A percentile compares a stretch with the other conserved stretches of the same genome.
Conservation (phyloP, 2,329 filamentous ascomycete species). For the Scedosporium boydii region DNA sequence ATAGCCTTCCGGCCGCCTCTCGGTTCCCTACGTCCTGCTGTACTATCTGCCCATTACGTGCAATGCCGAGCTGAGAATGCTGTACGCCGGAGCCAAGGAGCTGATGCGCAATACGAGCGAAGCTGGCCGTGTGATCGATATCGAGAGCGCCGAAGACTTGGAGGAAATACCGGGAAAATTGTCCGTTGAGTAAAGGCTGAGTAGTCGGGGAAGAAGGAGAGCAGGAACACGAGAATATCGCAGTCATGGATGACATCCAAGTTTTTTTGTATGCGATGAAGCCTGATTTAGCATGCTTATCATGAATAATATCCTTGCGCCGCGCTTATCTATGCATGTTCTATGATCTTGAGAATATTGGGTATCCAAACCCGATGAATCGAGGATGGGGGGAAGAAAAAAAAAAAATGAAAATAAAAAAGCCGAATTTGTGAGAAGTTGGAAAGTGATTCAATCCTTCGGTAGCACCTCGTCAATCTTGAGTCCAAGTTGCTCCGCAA, state of each 20-base stretch:
- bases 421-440: neutral
- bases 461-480: constrained; percentile 38
- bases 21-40: constrained; percentile 87
- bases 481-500: constrained; percentile 57
- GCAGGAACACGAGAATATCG: constrained; percentile 2
- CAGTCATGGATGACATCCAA: constrained; percentile 3
- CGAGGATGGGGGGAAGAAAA: neutral
- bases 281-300: constrained; percentile 10
- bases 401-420: neutral
- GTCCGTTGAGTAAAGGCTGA: constrained; percentile 17
- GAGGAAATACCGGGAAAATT: constrained; percentile 67
- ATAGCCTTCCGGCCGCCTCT: constrained; percentile 70
- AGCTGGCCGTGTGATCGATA: constrained; percentile 79
- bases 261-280: neutral
- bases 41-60: constrained; percentile 92
- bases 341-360: neutral
- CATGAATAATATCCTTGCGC: constrained; percentile 8
- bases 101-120: constrained; percentile 89
- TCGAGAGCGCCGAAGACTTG: constrained; percentile 71
- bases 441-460: neutral
- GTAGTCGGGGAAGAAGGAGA: constrained; percentile 2
- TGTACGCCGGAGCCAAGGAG: constrained; percentile 94
- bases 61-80: constrained; percentile 79
- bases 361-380: neutral
- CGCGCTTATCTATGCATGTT: neutral